Evolutionary conservation across 768 basidiomycete species (phyloP).

Genomic region (Naganishia kalamii): DNA sequence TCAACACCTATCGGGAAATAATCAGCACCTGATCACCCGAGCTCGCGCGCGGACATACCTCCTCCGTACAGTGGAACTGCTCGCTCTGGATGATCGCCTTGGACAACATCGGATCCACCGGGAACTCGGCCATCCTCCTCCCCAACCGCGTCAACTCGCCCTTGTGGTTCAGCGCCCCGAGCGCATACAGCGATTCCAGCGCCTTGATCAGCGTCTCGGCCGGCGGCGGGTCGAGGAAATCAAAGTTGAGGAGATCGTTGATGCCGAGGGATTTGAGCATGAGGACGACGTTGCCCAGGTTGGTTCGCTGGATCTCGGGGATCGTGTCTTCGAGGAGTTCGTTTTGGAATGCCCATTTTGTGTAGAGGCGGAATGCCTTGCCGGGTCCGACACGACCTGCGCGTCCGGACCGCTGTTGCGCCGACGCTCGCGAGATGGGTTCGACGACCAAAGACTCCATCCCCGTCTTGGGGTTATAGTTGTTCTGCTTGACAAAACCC

Average conservation of each 20-base stretch:
- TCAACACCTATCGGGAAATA: constrained; percentile 61
- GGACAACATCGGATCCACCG: constrained; percentile 94
- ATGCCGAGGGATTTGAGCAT: constrained; percentile 94
- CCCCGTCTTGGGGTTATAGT: constrained; percentile 95
- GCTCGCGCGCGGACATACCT: constrained; percentile 54
- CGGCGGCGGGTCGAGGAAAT: constrained; percentile 96
- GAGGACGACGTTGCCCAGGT: constrained; percentile 89
- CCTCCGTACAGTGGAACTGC: constrained; percentile 87
- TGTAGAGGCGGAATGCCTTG: constrained; percentile 96
- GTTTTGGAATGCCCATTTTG: constrained; percentile 94
- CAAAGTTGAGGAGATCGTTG: constrained; percentile 95
- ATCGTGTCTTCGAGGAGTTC: constrained; percentile 96
- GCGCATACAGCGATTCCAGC: constrained; percentile 83
- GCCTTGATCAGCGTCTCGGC: constrained; percentile 96
- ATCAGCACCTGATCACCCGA: background rate
- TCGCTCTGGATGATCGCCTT: constrained; percentile 96
- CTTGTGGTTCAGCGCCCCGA: constrained; percentile 90
- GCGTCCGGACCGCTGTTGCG: constrained; percentile 91
- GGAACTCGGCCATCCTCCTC: constrained; percentile 96
- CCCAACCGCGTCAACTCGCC: constrained; percentile 97
- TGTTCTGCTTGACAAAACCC: constrained; percentile 98
- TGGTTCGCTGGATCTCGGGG: constrained; percentile 98
- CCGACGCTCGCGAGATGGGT: constrained; percentile 96
- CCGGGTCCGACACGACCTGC: constrained; percentile 97
- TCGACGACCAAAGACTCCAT: constrained; percentile 97